Evolutionary conservation across 2,329 filamentous ascomycete species (phyloP).

Genomic region (Coniochaeta sp.): DNA sequence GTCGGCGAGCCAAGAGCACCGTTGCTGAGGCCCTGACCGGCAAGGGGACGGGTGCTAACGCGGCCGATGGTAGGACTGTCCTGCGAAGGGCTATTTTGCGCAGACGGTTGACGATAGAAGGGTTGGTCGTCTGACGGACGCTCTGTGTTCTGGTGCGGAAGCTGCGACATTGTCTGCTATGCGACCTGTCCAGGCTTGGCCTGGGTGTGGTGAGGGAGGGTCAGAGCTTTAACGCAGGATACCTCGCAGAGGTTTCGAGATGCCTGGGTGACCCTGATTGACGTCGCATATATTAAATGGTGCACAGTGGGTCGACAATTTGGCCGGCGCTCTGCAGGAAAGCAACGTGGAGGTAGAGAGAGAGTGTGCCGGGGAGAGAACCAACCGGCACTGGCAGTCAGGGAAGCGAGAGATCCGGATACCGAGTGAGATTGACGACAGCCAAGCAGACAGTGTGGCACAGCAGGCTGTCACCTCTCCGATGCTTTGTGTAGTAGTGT

Average conservation of each 20-base stretch:
- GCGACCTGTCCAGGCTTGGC: conserved; percentile 16
- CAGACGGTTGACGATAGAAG: background rate
- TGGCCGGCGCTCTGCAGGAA: background rate
- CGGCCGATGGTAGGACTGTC: conserved; percentile 41
- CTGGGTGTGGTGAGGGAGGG: conserved; percentile 22
- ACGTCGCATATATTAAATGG: conserved; percentile 33
- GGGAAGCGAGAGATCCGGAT: background rate
- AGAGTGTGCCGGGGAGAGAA: background rate
- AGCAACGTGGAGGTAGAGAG: background rate
- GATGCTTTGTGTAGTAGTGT: background rate
- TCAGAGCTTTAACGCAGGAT: conserved; percentile 25
- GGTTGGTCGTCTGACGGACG: conserved; percentile 25
- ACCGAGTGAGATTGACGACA: conserved; percentile 2
- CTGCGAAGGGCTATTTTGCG: conserved; percentile 15
- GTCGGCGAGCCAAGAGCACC: conserved; percentile 12
- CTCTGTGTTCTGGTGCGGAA: conserved; percentile 37
- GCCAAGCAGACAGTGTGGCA: background rate
- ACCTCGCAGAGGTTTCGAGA: conserved; percentile 28
- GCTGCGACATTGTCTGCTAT: conserved; percentile 46
- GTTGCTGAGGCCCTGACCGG: conserved; percentile 14
- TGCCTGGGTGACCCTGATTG: conserved; percentile 36
- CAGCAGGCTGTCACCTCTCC: background rate
- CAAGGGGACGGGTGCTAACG: conserved; percentile 18
- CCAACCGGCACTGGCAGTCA: background rate
- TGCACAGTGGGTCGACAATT: background rate